Evolutionary conservation across 176 grass and related monocot species (phyloP).

Genomic region (Poa pratensis): DNA sequence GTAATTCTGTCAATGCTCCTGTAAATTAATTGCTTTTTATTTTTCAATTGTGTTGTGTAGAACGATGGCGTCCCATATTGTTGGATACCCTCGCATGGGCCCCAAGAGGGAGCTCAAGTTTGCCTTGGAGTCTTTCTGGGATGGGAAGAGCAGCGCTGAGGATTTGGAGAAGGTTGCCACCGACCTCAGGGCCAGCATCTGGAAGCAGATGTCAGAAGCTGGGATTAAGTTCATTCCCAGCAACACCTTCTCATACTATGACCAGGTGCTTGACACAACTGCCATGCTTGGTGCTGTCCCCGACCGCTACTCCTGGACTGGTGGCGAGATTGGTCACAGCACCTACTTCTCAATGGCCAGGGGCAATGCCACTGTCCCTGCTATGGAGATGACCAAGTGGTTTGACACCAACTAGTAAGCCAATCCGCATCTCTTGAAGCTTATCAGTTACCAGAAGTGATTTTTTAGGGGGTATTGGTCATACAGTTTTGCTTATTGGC

Average conservation of each 20-base stretch:
- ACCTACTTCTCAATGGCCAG: constrained; percentile 98
- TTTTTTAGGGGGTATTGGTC: constrained; percentile 8
- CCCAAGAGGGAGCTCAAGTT: constrained; percentile 99
- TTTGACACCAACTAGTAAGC: constrained; percentile 99
- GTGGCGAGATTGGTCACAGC: constrained; percentile 80
- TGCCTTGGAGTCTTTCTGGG: constrained; percentile 96
- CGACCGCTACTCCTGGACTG: constrained; percentile 75
- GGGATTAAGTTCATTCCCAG: constrained; percentile 96
- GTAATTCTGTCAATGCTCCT: constrained; percentile 1
- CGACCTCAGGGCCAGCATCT: constrained; percentile 74
- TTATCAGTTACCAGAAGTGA: not conserved
- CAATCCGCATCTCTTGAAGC: constrained; percentile 22
- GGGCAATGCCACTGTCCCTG: constrained; percentile 88
- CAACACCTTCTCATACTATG: constrained; percentile 98
- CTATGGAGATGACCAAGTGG: constrained; percentile 99
- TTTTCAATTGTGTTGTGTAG: constrained; percentile 39
- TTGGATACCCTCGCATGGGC: constrained; percentile 98
- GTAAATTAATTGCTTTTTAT: constrained; percentile 19
- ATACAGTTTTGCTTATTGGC: constrained; percentile 28
- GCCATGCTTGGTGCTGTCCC: constrained; percentile 97
- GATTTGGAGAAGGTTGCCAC: constrained; percentile 89
- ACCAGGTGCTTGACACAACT: constrained; percentile 92
- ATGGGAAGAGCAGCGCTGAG: constrained; percentile 82
- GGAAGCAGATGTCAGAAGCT: constrained; percentile 92
- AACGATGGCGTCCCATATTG: constrained; percentile 93